Base-by-base conservation (phyloP, 495 filamentous ascomycete genomes). In the Letharia columbiana region DNA sequence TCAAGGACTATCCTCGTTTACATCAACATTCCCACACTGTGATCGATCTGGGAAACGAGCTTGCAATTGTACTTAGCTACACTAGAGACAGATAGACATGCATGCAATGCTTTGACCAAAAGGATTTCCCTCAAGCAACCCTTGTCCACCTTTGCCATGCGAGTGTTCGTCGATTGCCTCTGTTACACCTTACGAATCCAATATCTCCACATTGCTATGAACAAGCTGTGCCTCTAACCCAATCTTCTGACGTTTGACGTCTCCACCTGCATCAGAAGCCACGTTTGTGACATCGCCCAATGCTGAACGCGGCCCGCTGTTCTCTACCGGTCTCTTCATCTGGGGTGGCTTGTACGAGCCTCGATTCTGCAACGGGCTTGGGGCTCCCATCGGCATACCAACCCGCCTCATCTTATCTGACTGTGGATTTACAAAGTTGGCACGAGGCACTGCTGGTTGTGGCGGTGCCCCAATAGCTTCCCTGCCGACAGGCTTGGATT, bases 391-490 rank as follows among this genome's bases (percentile, higher is more conserved):
- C 12, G 91, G 91, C 61, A 87, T 89, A 4, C 91, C 91, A 59
- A 96, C 89, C 67, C 85, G 82, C 44, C 91, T 80, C 62, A 85
- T 77, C 52, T 84, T 74, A 67, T 91, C 89, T 8, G 87, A 70
- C 52, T 87, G 81, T 10, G 91, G 89, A 70, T 92, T 92, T 63
- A 89, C 73, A 60, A 88, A 84, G 70, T 88, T 86, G 61, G 67
- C 77, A 57, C 68, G 75, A 60, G 66, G 76, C 73, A 35, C 74
- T 69, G 63, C 59, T 56, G 67, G 75, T 70, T 63, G 73, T 71
- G 39, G 74, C 73, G 66, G 71, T 62, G 60, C 71, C 60, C 79
- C 77, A 61, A 83, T 69, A 5, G 76, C 73, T 28, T 73, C 75
- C 59, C 76, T 83, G 4, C 77, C 79, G 0, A 95, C 78, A 0